Evolutionary conservation across 352 stramenopile species (phyloP).

Genomic region (Peronosclerospora sorghi): DNA sequence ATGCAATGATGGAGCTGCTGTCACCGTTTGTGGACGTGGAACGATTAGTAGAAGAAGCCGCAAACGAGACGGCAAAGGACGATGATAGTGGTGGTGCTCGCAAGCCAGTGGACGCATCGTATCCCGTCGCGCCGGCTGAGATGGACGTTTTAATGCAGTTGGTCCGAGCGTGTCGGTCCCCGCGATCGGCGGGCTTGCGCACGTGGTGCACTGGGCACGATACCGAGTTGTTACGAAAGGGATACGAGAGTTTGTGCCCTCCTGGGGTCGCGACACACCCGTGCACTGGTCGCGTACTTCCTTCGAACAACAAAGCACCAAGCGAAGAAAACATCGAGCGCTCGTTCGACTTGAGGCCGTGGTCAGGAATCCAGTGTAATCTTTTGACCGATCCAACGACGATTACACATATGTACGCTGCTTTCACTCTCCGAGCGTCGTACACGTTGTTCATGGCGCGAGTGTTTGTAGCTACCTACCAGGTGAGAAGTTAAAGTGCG

Average conservation of each 20-base stretch:
- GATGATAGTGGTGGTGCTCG: conserved; percentile 2
- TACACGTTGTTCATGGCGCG: neutral
- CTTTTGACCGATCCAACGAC: conserved; percentile 54
- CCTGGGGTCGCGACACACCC: conserved; percentile 41
- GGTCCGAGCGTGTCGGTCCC: conserved; percentile 34
- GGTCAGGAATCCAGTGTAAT: conserved; percentile 61
- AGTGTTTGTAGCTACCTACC: conserved; percentile 44
- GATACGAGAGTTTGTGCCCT: conserved; percentile 22
- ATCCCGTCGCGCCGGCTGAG: conserved; percentile 34
- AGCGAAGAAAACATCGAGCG: too few species aligned
- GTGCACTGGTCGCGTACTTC: conserved; percentile 47
- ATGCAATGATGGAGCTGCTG: conserved; percentile 30
- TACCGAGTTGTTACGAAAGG: conserved; percentile 4
- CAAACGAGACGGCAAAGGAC: conserved; percentile 1
- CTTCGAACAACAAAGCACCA: conserved; percentile 11
- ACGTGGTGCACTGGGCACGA: conserved; percentile 50
- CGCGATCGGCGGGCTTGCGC: conserved; percentile 28
- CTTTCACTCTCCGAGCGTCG: neutral
- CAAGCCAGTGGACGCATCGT: conserved; percentile 34
- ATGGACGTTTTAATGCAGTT: conserved; percentile 35
- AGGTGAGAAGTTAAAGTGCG: conserved; percentile 34
- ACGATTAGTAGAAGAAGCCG: conserved; percentile 14
- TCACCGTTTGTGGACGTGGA: conserved; percentile 29
- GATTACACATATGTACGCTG: conserved; percentile 48
- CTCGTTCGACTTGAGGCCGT: conserved; percentile 47